A percentile compares a stretch with the other conserved stretches of the same genome.
Evolutionary conservation across 306 rosid species (phyloP).

Genomic region (Calophaca sinica): DNA sequence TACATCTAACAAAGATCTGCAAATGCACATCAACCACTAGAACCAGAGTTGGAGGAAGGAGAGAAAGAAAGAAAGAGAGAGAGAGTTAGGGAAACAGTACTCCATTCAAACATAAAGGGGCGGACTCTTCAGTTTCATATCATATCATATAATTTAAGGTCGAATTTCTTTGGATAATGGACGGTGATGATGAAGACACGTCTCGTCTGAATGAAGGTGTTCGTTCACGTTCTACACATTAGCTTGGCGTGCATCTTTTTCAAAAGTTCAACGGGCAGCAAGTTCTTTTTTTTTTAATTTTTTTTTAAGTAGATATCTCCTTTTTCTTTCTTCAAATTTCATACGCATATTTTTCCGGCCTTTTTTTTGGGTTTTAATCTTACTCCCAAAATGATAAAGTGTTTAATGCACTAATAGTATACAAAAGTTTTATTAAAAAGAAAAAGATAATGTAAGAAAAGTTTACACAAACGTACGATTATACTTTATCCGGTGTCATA

Average conservation of each 20-base stretch:
- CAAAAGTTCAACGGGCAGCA: constrained; percentile 47
- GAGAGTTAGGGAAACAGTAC: constrained; percentile 55
- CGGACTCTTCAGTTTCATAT: constrained; percentile 49
- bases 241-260: constrained; percentile 20
- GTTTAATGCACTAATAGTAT: no score
- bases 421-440: no score
- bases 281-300: background rate
- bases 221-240: background rate
- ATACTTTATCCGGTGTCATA: no score
- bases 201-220: background rate
- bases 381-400: no score
- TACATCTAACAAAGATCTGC: constrained; percentile 41
- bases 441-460: no score
- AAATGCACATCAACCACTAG: background rate
- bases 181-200: constrained; percentile 51
- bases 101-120: constrained; percentile 82
- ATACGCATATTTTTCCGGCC: no score
- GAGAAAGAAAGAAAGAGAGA: constrained; percentile 23
- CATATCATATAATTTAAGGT: constrained; percentile 39
- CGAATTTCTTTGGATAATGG: constrained; percentile 41
- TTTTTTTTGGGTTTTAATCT: no score
- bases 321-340: no score
- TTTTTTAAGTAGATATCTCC: no score
- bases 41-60: background rate
- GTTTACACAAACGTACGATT: no score